These are phyloP conservation scores for Micractinium conductrix DNA, from an alignment of 139 green algal genomes.

Conservation along the genomic window DNA sequence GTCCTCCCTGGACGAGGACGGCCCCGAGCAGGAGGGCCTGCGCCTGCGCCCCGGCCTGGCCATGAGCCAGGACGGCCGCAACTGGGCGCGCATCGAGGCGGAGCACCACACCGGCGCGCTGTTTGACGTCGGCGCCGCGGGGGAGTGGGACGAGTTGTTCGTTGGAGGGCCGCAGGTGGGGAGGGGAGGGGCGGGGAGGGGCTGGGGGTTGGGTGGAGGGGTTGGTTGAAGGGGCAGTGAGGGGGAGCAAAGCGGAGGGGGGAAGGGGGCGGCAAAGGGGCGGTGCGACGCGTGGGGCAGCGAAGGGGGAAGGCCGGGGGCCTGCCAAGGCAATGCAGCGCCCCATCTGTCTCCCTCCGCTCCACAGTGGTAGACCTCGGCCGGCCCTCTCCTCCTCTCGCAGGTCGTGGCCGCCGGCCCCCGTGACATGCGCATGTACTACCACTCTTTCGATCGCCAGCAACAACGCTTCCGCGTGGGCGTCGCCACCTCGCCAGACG, in stretches of 20 bases:
- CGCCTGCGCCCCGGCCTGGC: constrained; percentile 83
- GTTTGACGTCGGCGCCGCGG: constrained; percentile 85
- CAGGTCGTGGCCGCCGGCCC: constrained; percentile 78
- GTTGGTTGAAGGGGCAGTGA: neutral
- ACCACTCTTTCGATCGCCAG: constrained; percentile 75
- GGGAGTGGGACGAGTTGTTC: constrained; percentile 88
- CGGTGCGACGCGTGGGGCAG: neutral
- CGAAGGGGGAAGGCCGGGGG: too few species aligned
- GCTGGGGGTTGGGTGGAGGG: neutral
- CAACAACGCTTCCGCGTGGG: constrained; percentile 62
- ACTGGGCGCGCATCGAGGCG: constrained; percentile 96
- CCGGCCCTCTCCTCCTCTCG: neutral
- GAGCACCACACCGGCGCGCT: constrained; percentile 92
- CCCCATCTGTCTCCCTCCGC: too few species aligned
- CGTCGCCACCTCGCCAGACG: constrained; percentile 77
- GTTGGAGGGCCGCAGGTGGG: constrained; percentile 84
- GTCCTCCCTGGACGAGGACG: neutral
- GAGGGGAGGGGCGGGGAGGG: neutral
- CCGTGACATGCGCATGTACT: constrained; percentile 91
- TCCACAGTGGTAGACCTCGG: too few species aligned
- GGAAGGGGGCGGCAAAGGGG: neutral
- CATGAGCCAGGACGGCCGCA: constrained; percentile 91
- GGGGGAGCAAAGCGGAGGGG: too few species aligned
- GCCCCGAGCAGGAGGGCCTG: constrained; percentile 65
- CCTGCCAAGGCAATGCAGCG: too few species aligned